Percentiles rank a stretch among this genome's conserved stretches.
Evolutionary conservation across 371 early-diverging fungal species (phyloP).

Genomic region (Homolaphlyctis polyrhiza): DNA sequence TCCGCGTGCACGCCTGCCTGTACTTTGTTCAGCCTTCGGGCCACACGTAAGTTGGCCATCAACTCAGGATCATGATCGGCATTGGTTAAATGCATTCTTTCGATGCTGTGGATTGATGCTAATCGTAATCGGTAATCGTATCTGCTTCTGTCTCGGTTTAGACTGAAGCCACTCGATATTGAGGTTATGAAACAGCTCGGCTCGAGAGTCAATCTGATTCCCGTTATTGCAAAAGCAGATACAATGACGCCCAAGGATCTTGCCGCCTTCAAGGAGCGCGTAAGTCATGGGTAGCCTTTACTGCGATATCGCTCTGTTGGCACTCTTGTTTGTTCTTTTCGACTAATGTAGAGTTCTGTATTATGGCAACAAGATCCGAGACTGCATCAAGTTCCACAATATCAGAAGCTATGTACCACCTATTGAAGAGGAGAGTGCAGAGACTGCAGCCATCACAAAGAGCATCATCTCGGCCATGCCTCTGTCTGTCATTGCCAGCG

Average conservation of each 20-base stretch:
- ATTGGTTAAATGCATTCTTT: too few species aligned
- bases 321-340: slow-evolving; percentile 10
- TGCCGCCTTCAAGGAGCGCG: slow-evolving; percentile 73
- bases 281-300: too few species aligned
- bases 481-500: slow-evolving; percentile 92
- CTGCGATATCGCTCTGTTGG: slow-evolving; percentile 8
- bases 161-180: slow-evolving; percentile 77
- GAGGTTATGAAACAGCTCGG: slow-evolving; percentile 84
- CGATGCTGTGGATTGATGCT: too few species aligned
- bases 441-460: slow-evolving; percentile 69
- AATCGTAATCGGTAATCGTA: too few species aligned
- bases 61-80: too few species aligned
- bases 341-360: too few species aligned
- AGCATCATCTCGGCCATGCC: slow-evolving; percentile 86
- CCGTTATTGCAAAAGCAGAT: slow-evolving; percentile 93
- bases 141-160: too few species aligned
- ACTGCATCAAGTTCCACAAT: slow-evolving; percentile 69
- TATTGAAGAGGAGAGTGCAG: slow-evolving; percentile 86
- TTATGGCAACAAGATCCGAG: slow-evolving; percentile 53
- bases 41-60: slow-evolving; percentile 70
- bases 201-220: slow-evolving; percentile 82
- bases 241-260: slow-evolving; percentile 80
- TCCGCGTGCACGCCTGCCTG: slow-evolving; percentile 84
- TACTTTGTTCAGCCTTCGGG: slow-evolving; percentile 90
- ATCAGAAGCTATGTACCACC: slow-evolving; percentile 80